Conservation (phyloP, 371 early-diverging fungal genomes). For the Rhizopus microsporus region DNA sequence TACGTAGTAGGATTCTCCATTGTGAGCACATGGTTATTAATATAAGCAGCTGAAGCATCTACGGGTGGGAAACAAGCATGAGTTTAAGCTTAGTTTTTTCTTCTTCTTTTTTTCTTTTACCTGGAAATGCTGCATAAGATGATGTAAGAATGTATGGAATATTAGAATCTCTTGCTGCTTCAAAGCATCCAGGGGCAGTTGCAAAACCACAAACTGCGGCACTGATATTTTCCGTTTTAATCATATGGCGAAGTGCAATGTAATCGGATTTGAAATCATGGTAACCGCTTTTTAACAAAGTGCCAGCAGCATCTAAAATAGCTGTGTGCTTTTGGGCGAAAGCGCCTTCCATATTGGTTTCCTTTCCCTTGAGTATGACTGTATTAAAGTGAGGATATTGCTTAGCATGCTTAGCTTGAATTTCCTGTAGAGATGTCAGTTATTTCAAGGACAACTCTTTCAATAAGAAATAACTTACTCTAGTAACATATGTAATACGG, state of each 20-base stretch:
- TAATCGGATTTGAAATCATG: constrained; percentile 3
- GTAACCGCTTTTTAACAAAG: not conserved
- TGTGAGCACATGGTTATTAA: constrained; percentile 15
- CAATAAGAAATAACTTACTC: constrained; percentile 6
- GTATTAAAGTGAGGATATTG: constrained; percentile 9
- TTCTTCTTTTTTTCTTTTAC: constrained; percentile 5
- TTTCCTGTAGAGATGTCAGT: not conserved
- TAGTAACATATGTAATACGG: constrained; percentile 7
- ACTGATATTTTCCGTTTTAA: constrained; percentile 7
- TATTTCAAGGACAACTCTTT: not conserved
- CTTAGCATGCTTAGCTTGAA: constrained; percentile 3
- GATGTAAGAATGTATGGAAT: constrained; percentile 12
- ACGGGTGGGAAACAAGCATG: not conserved
- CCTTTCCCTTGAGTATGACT: not conserved
- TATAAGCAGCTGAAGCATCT: constrained; percentile 31
- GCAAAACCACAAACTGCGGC: constrained; percentile 8
- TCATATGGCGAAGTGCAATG: constrained; percentile 2
- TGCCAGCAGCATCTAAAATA: not conserved
- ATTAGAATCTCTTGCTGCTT: constrained; percentile 14
- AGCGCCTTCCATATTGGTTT: not conserved
- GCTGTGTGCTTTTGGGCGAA: not conserved
- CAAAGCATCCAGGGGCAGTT: constrained; percentile 6
- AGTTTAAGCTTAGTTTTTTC: not conserved
- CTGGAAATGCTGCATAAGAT: constrained; percentile 10
- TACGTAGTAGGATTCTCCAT: constrained; percentile 15